These are phyloP conservation scores for Lophiotrema nucula DNA, from an alignment of 495 filamentous ascomycete genomes.

Conservation along the genomic window DNA sequence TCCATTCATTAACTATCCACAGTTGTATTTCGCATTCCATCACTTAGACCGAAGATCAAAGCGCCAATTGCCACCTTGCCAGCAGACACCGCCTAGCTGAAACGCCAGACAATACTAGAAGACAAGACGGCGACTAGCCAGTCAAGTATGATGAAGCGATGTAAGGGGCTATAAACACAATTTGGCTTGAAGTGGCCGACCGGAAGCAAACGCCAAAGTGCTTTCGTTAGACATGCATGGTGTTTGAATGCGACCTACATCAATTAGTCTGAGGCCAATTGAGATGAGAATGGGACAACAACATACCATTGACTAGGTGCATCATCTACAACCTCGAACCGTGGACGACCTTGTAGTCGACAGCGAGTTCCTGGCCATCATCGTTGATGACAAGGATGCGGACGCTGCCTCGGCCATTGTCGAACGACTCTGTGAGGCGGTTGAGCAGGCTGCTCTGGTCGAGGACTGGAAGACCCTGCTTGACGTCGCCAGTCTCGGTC, in stretches of 20 bases:
- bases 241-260: constrained; percentile 23
- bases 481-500: constrained; percentile 92
- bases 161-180: constrained; percentile 34
- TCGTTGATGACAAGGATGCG: constrained; percentile 95
- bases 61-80: constrained; percentile 15
- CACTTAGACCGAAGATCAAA: constrained; percentile 6
- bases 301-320: constrained; percentile 32
- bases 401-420: constrained; percentile 87
- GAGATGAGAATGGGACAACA: background rate
- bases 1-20: constrained; percentile 34
- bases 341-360: constrained; percentile 99
- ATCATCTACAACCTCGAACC: constrained; percentile 61
- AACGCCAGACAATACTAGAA: constrained; percentile 12
- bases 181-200: constrained; percentile 31
- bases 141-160: constrained; percentile 8
- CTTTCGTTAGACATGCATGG: constrained; percentile 28
- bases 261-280: constrained; percentile 15
- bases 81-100: constrained; percentile 4
- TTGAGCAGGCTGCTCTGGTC: constrained; percentile 85
- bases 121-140: constrained; percentile 10
- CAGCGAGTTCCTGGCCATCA: constrained; percentile 87
- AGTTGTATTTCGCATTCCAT: constrained; percentile 10
- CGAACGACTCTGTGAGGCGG: constrained; percentile 81
- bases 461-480: constrained; percentile 89
- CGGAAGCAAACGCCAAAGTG: constrained; percentile 34